Evolutionary conservation across 306 rosid species (phyloP), one percentile per base, ranked within the genome.

Genomic region (Quercus suber): DNA sequence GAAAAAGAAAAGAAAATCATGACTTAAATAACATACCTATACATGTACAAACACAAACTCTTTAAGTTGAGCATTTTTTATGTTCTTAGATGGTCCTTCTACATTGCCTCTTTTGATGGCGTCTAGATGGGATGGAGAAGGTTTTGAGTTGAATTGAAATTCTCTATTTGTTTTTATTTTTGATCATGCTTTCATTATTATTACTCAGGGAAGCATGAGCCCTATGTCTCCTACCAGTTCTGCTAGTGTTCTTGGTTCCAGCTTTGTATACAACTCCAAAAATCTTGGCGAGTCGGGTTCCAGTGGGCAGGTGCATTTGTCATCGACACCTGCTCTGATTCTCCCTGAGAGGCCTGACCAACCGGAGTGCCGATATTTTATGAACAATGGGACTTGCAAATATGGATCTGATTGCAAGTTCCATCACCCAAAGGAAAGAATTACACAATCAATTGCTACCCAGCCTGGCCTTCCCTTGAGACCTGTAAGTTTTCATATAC

Each of bases 331-430:
- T 59, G 87, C 37, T 83, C 81, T 81, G 31, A 33, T 59, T 37
- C 94, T 92, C 60, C 97, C 97, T 0, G 94, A 94, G 82, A 86
- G 98, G 73, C 97, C 96, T 13, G 93, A 90, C 76, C 96, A 94
- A 76, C 98, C 97, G 3, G 94, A 92, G 83, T 94, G 98, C 77
- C 92, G 89, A 75, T 88, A 89, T 82, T 94, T 89, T 73, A 89
- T 92, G 92, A 89, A 72, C 87, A 94, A 90, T 13, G 98, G 97
- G 31, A 90, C 90, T 17, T 94, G 98, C 92, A 94, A 92, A 76
- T 92, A 90, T 82, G 98, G 98, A 82, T 78, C 87, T 74, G 94
- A 90, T 68, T 94, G 98, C 91, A 94, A 90, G 81, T 94, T 85
- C 71, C 89, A 94, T 84, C 98, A 94, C 81, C 98, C 97, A 7